Percentiles rank a stretch among this genome's conserved stretches.
Evolutionary conservation across 2,329 filamentous ascomycete species (phyloP).

Genomic region (Penicillium sp.): DNA sequence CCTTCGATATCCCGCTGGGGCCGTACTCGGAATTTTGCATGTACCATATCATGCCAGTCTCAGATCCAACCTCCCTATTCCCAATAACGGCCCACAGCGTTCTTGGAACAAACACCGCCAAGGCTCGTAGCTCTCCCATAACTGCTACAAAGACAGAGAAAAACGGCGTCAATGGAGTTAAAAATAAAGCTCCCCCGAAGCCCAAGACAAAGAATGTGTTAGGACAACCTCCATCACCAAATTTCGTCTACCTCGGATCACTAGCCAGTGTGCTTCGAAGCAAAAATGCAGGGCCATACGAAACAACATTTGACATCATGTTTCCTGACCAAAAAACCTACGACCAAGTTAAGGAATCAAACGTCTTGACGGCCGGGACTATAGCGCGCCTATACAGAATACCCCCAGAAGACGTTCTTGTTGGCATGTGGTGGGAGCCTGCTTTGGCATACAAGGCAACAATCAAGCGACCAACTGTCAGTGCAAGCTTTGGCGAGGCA

Average conservation of each 20-base stretch:
- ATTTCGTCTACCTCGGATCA: neutral
- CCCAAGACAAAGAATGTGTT: neutral
- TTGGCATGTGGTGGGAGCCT: constrained; percentile 4
- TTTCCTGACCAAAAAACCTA: neutral
- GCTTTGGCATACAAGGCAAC: constrained; percentile 10
- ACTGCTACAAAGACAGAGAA: neutral
- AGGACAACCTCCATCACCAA: neutral
- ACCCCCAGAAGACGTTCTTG: neutral
- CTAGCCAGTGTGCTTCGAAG: neutral
- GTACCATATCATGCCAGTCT: constrained; percentile 1
- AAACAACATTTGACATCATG: constrained; percentile 4
- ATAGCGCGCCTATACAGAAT: constrained; percentile 2
- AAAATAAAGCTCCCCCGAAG: neutral
- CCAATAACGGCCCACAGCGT: neutral
- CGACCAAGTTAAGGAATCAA: constrained; percentile 1
- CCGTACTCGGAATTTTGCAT: constrained; percentile 1
- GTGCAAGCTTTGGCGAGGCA: neutral
- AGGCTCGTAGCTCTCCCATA: neutral
- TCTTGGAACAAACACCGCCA: neutral
- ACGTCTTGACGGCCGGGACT: neutral
- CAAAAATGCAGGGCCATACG: constrained; percentile 5
- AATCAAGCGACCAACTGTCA: constrained; percentile 1
- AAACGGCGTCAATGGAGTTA: neutral
- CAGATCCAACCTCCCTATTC: neutral
- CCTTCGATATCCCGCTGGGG: neutral